These are phyloP conservation scores for Mucor plumbeus DNA, from an alignment of 371 early-diverging fungal genomes.

Conservation along the genomic window DNA sequence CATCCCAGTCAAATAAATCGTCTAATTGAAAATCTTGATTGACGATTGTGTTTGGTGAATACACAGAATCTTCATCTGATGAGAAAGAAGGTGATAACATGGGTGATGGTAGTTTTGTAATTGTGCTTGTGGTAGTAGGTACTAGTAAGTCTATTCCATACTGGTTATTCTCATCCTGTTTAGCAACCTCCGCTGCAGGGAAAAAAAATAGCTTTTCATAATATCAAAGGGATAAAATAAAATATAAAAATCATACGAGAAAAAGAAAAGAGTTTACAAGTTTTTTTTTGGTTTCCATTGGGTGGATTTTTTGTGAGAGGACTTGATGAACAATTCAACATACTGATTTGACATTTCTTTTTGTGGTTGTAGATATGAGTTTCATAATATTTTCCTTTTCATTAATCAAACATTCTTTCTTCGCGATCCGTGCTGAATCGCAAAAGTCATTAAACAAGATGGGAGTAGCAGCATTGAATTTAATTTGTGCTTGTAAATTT, in stretches of 20 bases:
- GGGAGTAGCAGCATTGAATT: conserved; percentile 39
- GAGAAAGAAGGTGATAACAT: conserved; percentile 38
- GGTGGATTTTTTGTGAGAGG: conserved; percentile 11
- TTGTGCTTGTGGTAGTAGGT: conserved; percentile 5
- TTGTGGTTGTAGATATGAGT: background rate
- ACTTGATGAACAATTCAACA: background rate
- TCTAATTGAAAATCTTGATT: conserved; percentile 38
- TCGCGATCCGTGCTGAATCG: conserved; percentile 63
- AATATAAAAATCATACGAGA: background rate
- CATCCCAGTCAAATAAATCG: conserved; percentile 51
- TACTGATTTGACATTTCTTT: conserved; percentile 1
- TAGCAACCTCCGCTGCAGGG: conserved; percentile 56
- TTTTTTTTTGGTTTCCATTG: conserved; percentile 5
- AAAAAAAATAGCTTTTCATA: conserved; percentile 24
- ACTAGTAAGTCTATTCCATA: conserved; percentile 15
- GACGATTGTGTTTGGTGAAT: conserved; percentile 26
- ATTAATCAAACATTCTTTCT: conserved; percentile 24
- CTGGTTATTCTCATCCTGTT: conserved; percentile 24
- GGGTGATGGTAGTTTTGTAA: conserved; percentile 28
- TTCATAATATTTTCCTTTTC: background rate
- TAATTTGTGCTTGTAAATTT: conserved; percentile 53
- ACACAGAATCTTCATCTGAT: conserved; percentile 35
- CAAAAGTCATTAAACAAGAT: conserved; percentile 57
- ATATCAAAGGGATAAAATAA: conserved; percentile 1
- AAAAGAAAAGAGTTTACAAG: background rate